Evolutionary conservation across 805 yeast species (phyloP), one percentile per base, ranked within the genome.

Genomic region (Candida qinlingensis): DNA sequence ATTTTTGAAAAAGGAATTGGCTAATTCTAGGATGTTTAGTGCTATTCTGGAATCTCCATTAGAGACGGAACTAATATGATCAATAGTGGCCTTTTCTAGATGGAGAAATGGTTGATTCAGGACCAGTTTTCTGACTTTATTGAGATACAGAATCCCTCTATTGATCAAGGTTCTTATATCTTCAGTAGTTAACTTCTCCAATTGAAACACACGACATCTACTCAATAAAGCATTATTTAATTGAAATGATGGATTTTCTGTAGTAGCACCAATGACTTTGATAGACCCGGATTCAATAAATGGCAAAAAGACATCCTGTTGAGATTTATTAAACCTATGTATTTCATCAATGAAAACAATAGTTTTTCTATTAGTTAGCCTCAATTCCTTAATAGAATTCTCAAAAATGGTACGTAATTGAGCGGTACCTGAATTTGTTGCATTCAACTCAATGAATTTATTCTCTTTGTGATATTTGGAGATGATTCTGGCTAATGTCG

Each of bases 31-130:
- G 41, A 89, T 68, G 53, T 91, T 90, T 29, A 94, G 68, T 0
- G 96, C 94, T 26, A 83, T 77, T 45, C 99, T 71, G 0, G 96
- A 89, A 63, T 94, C 98, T 2, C 99, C 99, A 54, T 85, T 83
- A 0, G 96, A 77, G 7, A 90, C 67, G 41, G 79, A 80, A 4
- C 88, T 84, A 5, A 92, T 69, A 61, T 87, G 83, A 37, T 80
- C 81, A 37, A 85, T 67, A 0, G 87, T 79, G 4, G 76, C 83
- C 42, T 74, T 73, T 7, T 74, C 65, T 36, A 90, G 63, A 19
- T 76, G 74, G 34, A 85, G 64, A 8, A 77, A 71, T 19, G 78
- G 77, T 39, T 73, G 68, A 3, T 74, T 64, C 55, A 75, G 67
- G 1, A 84, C 64, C n/a, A 74, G 54, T 50, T 76, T 78, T 49